Evolutionary conservation across 148 eudicot species (phyloP), one percentile per base, ranked within the genome.

Genomic region (Chenopodium album): DNA sequence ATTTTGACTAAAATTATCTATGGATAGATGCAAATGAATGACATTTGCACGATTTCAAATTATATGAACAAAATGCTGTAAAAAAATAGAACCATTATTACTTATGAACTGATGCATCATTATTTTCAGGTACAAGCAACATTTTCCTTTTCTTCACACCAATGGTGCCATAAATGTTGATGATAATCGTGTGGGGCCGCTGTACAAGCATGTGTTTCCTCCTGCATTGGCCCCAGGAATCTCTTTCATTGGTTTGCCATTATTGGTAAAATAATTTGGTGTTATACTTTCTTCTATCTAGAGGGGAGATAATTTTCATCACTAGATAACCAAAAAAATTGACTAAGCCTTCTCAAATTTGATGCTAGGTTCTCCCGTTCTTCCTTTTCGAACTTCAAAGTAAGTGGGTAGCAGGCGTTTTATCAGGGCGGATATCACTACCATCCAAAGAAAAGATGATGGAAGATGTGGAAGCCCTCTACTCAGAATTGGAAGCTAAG

Each of bases 181-280:
- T 68, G 98, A 96, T 81, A 96, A 92, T 81, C 87, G 94, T 20
- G 98, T 96, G 56, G 95, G 93, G n/a, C 99, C 98, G 14, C 82
- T 96, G 22, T 96, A 94, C 86, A 85, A 96, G 88, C 99, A 96
- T 75, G 82, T 96, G 10, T 96, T 94, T 77, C 95, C 98, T 2
- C 98, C 99, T 52, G 70, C 87, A 69, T 88, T 96, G 76, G 95
- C 97, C 41, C 99, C 99, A 10, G 85, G 88, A 84, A 90, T 94
- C 80, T 94, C 99, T 12, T 96, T 96, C 76, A 87, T 96, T 56
- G 99, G 99, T 47, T 56, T 96, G 67, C 93, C 98, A n/a, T 92
- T 88, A 89, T 88, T 88, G 89, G 97, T 92, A 74, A 75, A 75
- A 11, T 74, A 37, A 37, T 9, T 73, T 63, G 3, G 28, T 14